These are phyloP conservation scores for Imleria badia DNA, from an alignment of 768 basidiomycete species.

Conservation along the genomic window DNA sequence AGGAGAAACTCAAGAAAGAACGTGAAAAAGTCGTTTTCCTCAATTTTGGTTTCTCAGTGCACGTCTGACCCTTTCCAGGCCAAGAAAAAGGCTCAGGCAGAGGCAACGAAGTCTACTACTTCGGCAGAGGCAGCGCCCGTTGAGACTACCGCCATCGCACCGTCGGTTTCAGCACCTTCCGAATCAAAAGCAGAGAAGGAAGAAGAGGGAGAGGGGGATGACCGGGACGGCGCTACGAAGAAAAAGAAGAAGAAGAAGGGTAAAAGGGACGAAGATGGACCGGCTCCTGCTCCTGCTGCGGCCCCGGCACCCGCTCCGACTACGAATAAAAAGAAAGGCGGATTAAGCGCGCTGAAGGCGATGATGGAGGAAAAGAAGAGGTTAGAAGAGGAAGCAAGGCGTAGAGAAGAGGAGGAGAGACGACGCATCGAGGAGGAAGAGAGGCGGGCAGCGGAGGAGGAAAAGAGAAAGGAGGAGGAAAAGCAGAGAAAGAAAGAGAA, in stretches of 20 bases:
- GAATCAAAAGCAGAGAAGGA: constrained; percentile 41
- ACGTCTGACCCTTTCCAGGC: constrained; percentile 42
- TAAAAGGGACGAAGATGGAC: constrained; percentile 72
- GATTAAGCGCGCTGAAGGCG: constrained; percentile 81
- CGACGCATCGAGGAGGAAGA: constrained; percentile 90
- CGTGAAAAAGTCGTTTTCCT: constrained; percentile 72
- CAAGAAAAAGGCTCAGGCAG: constrained; percentile 81
- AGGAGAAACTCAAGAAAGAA: constrained; percentile 96
- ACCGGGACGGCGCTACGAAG: constrained; percentile 56
- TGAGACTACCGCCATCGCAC: constrained; percentile 15
- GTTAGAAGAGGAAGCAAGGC: constrained; percentile 79
- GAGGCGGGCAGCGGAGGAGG: constrained; percentile 73
- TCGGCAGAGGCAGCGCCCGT: constrained; percentile 34
- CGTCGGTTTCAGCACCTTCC: constrained; percentile 24
- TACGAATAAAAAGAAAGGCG: constrained; percentile 69
- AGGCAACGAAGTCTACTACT: constrained; percentile 64
- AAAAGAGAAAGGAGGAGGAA: constrained; percentile 73
- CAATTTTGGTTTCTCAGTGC: constrained; percentile 2
- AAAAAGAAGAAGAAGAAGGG: constrained; percentile 85
- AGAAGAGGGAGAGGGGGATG: constrained; percentile 68
- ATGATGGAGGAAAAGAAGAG: constrained; percentile 92
- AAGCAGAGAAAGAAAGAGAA: constrained; percentile 84
- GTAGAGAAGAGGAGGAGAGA: constrained; percentile 73
- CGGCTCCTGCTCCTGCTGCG: constrained; percentile 41
- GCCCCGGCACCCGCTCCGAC: constrained; percentile 37